These are phyloP conservation scores for Sphaerobolus stellatus DNA, from an alignment of 1,284 basidiomycete genomes.

Conservation along the genomic window DNA sequence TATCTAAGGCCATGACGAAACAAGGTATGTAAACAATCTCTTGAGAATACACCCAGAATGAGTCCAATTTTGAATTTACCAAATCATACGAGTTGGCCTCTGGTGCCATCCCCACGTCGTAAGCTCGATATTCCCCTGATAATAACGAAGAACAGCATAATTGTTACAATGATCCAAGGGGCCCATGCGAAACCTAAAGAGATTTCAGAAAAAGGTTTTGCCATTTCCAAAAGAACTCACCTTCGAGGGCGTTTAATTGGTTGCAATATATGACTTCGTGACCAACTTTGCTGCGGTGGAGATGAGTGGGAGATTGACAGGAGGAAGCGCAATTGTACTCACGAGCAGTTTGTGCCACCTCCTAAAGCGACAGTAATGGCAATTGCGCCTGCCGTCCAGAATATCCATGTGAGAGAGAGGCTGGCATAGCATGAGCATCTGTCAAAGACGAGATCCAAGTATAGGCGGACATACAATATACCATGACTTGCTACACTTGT, in stretches of 20 bases:
- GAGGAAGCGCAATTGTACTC: slow-evolving; percentile 23
- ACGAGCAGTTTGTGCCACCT: slow-evolving; percentile 68
- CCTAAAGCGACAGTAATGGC: slow-evolving; percentile 63
- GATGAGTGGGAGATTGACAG: slow-evolving; percentile 1
- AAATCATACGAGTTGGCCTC: slow-evolving; percentile 52
- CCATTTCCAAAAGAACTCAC: slow-evolving; percentile 12
- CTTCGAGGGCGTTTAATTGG: slow-evolving; percentile 61
- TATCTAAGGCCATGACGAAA: no score
- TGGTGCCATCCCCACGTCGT: slow-evolving; percentile 56
- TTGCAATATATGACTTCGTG: slow-evolving; percentile 52
- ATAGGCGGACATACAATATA: slow-evolving; percentile 50
- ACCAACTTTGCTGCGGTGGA: slow-evolving; percentile 14
- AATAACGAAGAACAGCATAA: slow-evolving; percentile 51
- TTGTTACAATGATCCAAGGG: slow-evolving; percentile 53
- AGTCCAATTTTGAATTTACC: no score
- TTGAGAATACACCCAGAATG: no score
- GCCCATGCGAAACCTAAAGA: slow-evolving; percentile 12
- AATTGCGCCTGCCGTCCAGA: slow-evolving; percentile 68
- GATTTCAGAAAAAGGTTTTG: background rate
- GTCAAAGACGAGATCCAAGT: slow-evolving; percentile 10
- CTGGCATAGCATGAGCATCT: slow-evolving; percentile 31
- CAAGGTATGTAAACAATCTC: no score
- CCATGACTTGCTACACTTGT: slow-evolving; percentile 63
- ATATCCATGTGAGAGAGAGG: slow-evolving; percentile 64
- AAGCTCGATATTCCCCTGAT: slow-evolving; percentile 51